phyloP scores from a whole-genome alignment of 2,329 filamentous ascomycete genomes.

The Exophiala calicioides region DNA sequence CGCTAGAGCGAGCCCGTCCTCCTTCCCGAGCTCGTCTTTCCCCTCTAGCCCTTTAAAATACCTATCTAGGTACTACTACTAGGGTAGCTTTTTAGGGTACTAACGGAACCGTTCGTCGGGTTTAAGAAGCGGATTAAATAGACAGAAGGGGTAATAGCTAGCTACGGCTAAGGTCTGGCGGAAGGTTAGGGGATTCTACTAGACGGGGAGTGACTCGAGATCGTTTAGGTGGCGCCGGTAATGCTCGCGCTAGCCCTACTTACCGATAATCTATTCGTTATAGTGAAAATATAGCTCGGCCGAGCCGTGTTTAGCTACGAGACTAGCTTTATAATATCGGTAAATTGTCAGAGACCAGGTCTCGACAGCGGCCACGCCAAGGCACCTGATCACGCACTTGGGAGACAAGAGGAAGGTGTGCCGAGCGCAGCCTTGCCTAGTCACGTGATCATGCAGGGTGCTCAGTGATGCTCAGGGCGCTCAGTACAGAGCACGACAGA shows the following conservation, averaged over 20 bases:
- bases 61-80: constrained; percentile 10
- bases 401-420: too few species aligned
- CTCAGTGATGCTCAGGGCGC: too few species aligned
- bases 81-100: constrained; percentile 11
- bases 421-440: too few species aligned
- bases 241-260: constrained; percentile 24
- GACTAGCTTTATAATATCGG: constrained; percentile 23
- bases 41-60: constrained; percentile 9
- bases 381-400: too few species aligned
- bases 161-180: constrained; percentile 10
- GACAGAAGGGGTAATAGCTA: constrained; percentile 10
- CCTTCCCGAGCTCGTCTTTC: constrained; percentile 7
- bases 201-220: constrained; percentile 28
- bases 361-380: too few species aligned
- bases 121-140: constrained; percentile 7
- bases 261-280: constrained; percentile 27
- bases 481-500: too few species aligned
- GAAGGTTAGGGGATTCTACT: constrained; percentile 28
- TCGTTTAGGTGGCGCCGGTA: constrained; percentile 28
- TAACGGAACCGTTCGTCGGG: constrained; percentile 10
- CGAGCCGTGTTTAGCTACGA: constrained; percentile 24
- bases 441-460: too few species aligned
- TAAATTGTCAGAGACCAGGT: too few species aligned
- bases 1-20: constrained; percentile 11
- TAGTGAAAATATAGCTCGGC: constrained; percentile 31